A percentile compares a stretch with the other conserved stretches of the same genome.
Conservation (phyloP, 768 basidiomycete species). For the Mrakia gelida region DNA sequence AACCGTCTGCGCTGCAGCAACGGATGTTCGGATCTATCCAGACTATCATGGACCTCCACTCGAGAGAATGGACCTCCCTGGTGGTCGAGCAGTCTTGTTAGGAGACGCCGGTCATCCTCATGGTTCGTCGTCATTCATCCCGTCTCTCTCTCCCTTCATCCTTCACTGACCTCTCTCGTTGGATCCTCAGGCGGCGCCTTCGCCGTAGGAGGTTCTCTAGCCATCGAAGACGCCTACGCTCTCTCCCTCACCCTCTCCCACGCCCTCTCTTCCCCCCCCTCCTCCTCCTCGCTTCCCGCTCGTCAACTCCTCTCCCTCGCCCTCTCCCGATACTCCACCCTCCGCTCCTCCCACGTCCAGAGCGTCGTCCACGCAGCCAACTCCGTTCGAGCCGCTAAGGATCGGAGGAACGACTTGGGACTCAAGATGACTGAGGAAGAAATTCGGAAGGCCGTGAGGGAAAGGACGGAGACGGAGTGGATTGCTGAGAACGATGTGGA, state of each 20-base stretch:
- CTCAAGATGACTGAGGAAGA: slow-evolving; percentile 8
- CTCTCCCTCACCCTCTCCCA: slow-evolving; percentile 5
- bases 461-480: slow-evolving; percentile 18
- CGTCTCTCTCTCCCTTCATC: neutral
- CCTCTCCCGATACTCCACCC: neutral
- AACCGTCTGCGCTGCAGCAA: neutral
- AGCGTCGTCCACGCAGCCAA: slow-evolving; percentile 3
- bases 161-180: no score
- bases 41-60: slow-evolving; percentile 17
- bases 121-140: slow-evolving; percentile 12
- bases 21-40: neutral
- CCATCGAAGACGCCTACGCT: slow-evolving; percentile 23
- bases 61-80: neutral
- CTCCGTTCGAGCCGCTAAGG: neutral
- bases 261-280: neutral
- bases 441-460: neutral
- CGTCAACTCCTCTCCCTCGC: neutral
- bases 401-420: slow-evolving; percentile 5
- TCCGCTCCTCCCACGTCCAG: neutral
- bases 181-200: slow-evolving; percentile 8
- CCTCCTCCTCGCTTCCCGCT: neutral
- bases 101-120: slow-evolving; percentile 21
- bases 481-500: slow-evolving; percentile 6
- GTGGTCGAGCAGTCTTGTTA: neutral
- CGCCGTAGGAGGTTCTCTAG: slow-evolving; percentile 16